Conservation (phyloP, 495 filamentous ascomycete species). For the Penicillium parvum region DNA sequence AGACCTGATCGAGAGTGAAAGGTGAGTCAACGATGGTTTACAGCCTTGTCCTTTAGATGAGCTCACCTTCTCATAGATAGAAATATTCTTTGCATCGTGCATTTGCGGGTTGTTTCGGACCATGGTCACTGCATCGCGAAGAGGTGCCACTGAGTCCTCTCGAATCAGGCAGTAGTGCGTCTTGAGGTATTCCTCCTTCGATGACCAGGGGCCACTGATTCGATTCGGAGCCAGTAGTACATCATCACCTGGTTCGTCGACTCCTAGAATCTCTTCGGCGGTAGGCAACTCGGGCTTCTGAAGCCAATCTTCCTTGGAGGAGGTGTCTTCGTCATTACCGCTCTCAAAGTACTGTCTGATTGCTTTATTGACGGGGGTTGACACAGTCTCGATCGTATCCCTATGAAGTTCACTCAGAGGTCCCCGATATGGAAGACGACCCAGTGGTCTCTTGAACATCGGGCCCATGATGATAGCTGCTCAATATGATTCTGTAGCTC, state of each 20-base stretch:
- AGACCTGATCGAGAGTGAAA: conserved; percentile 48
- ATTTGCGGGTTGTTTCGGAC: conserved; percentile 41
- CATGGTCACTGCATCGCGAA: conserved; percentile 55
- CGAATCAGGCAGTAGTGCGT: conserved; percentile 64
- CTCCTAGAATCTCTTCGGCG: conserved; percentile 39
- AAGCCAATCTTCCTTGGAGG: conserved; percentile 30
- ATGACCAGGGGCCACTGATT: conserved; percentile 41
- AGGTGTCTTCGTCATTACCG: conserved; percentile 1
- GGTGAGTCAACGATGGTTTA: background rate
- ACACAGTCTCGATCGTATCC: too few relatives aligned
- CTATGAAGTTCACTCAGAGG: too few relatives aligned
- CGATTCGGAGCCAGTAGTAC: conserved; percentile 34
- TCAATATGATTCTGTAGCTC: too few relatives aligned
- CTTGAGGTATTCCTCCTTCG: conserved; percentile 52
- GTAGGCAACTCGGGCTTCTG: conserved; percentile 44
- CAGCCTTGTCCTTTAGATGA: background rate
- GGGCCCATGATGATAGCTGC: too few relatives aligned
- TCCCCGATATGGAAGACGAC: too few relatives aligned
- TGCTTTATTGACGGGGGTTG: conserved; percentile 17
- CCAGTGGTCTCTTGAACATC: too few relatives aligned
- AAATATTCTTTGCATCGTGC: conserved; percentile 51
- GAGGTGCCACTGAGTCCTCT: conserved; percentile 55
- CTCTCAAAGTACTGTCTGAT: conserved; percentile 44
- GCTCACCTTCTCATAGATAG: conserved; percentile 69
- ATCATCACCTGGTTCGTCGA: conserved; percentile 10